phyloP scores from a whole-genome alignment of 495 filamentous ascomycete genomes.

The Daldinia caldariorum region DNA sequence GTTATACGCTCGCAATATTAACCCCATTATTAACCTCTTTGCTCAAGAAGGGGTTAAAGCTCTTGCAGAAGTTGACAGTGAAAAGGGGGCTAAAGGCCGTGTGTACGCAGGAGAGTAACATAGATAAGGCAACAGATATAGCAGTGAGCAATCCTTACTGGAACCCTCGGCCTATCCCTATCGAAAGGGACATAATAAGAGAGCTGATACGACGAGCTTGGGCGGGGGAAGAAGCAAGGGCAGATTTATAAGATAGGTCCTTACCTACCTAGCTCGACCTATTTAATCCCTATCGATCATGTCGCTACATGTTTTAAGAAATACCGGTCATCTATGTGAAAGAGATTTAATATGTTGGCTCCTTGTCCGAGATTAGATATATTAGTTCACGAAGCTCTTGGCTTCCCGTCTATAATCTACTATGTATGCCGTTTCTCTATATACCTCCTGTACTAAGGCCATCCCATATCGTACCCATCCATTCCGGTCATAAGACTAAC shows the following conservation, averaged over 20 bases:
- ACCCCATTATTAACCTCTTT: slow-evolving; percentile 67
- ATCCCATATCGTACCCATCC: slow-evolving; percentile 33
- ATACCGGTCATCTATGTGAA: neutral
- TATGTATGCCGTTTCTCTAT: neutral
- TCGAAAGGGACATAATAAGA: slow-evolving; percentile 66
- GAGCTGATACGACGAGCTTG: slow-evolving; percentile 73
- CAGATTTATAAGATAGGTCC: slow-evolving; percentile 61
- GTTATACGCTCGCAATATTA: slow-evolving; percentile 70
- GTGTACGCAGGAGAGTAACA: slow-evolving; percentile 72
- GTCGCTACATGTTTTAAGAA: neutral
- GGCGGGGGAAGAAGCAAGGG: slow-evolving; percentile 71
- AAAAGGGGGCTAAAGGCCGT: slow-evolving; percentile 66
- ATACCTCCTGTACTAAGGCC: slow-evolving; percentile 9
- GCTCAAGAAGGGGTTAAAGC: slow-evolving; percentile 66
- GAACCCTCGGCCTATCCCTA: slow-evolving; percentile 67
- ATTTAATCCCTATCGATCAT: neutral
- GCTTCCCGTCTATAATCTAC: neutral
- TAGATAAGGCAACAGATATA: slow-evolving; percentile 73
- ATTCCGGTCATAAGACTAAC: slow-evolving; percentile 34
- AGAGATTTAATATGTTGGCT: neutral
- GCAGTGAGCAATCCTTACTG: slow-evolving; percentile 71
- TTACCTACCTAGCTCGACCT: too few species aligned
- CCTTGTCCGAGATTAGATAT: neutral
- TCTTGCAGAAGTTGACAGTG: slow-evolving; percentile 64
- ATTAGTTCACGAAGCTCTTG: neutral